These are phyloP conservation scores for Lipomyces starkeyi DNA, from an alignment of 805 yeast species.

Conservation along the genomic window DNA sequence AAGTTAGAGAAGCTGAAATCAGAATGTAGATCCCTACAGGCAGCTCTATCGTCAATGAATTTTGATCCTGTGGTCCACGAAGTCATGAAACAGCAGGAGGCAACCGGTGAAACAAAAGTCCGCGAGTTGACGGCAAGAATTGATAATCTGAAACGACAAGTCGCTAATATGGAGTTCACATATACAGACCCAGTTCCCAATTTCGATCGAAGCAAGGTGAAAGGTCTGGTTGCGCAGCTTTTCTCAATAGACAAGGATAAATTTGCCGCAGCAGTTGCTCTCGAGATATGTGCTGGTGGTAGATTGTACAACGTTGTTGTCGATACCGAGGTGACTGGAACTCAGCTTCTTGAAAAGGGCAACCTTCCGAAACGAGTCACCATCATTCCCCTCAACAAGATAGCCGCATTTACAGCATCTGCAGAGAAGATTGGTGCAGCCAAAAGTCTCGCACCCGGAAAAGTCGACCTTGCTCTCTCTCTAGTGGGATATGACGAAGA, in stretches of 20 bases:
- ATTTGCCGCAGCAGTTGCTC: conserved; percentile 71
- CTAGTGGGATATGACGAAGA: conserved; percentile 75
- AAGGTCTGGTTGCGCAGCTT: conserved; percentile 89
- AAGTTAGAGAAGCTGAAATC: conserved; percentile 54
- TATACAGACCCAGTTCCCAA: conserved; percentile 68
- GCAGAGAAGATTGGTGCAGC: conserved; percentile 65
- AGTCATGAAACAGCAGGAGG: conserved; percentile 34
- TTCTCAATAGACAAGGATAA: conserved; percentile 66
- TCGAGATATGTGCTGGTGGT: conserved; percentile 95
- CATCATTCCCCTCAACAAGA: conserved; percentile 88
- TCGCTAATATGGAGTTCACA: conserved; percentile 76
- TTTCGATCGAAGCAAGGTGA: conserved; percentile 68
- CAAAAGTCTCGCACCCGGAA: conserved; percentile 75
- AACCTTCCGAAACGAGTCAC: conserved; percentile 82
- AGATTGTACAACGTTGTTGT: conserved; percentile 88
- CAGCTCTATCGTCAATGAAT: conserved; percentile 36
- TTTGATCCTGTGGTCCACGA: conserved; percentile 54
- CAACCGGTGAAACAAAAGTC: conserved; percentile 47
- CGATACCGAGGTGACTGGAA: conserved; percentile 83
- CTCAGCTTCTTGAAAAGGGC: conserved; percentile 79
- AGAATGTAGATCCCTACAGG: conserved; percentile 31
- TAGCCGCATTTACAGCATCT: conserved; percentile 64
- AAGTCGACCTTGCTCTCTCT: conserved; percentile 88
- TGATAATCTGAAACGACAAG: conserved; percentile 63
- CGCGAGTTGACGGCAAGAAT: conserved; percentile 55